Evolutionary conservation across 805 yeast species (phyloP).

Genomic region (Clavispora asparagi): DNA sequence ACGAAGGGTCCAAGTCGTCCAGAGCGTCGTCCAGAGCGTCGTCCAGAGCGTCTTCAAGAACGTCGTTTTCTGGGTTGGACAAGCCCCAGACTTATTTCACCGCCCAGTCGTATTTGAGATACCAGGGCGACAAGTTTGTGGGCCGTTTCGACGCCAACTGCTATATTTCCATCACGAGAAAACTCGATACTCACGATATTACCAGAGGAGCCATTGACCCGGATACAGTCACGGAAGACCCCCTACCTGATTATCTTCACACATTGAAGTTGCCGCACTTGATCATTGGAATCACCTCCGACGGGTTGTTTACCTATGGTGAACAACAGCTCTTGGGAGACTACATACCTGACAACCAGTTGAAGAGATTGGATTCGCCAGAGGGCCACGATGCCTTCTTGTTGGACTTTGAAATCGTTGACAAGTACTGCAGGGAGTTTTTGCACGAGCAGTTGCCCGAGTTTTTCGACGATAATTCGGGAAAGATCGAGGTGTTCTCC

Average conservation of each 20-base stretch:
- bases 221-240: constrained; percentile 27
- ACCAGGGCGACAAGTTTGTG: constrained; percentile 90
- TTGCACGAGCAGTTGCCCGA: constrained; percentile 53
- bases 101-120: constrained; percentile 90
- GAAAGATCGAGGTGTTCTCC: constrained; percentile 38
- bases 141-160: constrained; percentile 94
- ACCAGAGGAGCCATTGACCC: constrained; percentile 62
- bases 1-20: constrained; percentile 62
- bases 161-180: constrained; percentile 88
- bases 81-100: constrained; percentile 68
- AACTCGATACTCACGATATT: constrained; percentile 92
- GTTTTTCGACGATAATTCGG: constrained; percentile 40
- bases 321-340: constrained; percentile 86
- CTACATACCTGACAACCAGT: constrained; percentile 59
- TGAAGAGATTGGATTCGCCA: constrained; percentile 77
- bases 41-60: constrained; percentile 3
- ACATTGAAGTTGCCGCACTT: constrained; percentile 70
- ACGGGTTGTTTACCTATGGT: constrained; percentile 85
- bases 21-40: constrained; percentile 4
- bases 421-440: constrained; percentile 64
- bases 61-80: constrained; percentile 8
- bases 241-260: constrained; percentile 47
- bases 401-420: constrained; percentile 80
- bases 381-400: constrained; percentile 98
- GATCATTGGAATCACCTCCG: constrained; percentile 85